A percentile compares a stretch with the other conserved stretches of the same genome.
Evolutionary conservation across 768 basidiomycete genomes (phyloP).

Genomic region (Tricholoma terreum): DNA sequence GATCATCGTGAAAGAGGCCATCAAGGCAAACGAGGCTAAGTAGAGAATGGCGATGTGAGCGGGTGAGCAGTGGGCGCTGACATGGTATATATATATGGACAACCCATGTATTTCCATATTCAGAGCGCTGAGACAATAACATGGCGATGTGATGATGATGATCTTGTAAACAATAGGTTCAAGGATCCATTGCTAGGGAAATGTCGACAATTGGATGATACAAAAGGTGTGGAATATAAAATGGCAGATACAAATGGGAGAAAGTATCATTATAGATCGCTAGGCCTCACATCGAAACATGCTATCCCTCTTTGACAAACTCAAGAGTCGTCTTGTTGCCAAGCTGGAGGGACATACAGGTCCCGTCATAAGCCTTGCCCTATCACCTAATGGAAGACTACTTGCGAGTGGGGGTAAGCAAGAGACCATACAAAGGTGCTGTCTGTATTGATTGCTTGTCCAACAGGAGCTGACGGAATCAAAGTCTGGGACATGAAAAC

Average conservation of each 20-base stretch:
- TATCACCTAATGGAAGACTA: constrained; percentile 15
- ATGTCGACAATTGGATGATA: too few species aligned
- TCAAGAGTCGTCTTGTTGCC: constrained; percentile 1
- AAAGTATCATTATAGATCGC: too few species aligned
- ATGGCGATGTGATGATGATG: too few species aligned
- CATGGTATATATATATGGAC: not conserved
- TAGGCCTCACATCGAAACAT: not conserved
- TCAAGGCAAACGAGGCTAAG: not conserved
- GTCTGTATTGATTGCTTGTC: too few species aligned
- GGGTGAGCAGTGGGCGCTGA: not conserved
- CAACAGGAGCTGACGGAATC: too few species aligned
- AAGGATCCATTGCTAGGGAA: too few species aligned
- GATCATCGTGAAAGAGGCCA: constrained; percentile 4
- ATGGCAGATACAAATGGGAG: too few species aligned
- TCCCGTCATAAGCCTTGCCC: constrained; percentile 14
- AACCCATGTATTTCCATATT: too few species aligned
- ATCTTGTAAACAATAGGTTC: not conserved
- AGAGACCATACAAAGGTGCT: too few species aligned
- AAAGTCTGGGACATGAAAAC: too few species aligned
- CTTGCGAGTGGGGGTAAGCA: constrained; percentile 18
- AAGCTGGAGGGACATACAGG: constrained; percentile 3
- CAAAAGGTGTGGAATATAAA: too few species aligned
- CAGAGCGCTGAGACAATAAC: too few species aligned
- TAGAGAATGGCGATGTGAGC: not conserved
- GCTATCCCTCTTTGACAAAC: constrained; percentile 3